Evolutionary conservation across 1,139 yeast genomes (phyloP).

Genomic region (Candida sp.): DNA sequence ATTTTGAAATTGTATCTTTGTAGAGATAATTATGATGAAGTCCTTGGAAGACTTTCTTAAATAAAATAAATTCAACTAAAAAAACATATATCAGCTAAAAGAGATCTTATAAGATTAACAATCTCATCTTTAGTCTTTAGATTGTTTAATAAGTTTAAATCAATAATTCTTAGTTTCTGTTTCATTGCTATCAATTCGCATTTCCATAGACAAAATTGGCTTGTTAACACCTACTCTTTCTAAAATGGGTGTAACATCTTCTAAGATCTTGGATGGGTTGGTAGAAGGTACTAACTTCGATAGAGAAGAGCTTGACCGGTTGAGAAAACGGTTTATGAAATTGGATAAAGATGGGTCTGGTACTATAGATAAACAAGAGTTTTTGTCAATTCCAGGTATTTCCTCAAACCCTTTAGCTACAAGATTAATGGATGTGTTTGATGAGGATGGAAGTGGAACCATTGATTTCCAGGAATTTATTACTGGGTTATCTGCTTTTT

Average conservation of each 20-base stretch:
- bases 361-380: slow-evolving; percentile 86
- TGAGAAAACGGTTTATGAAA: slow-evolving; percentile 92
- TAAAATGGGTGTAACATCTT: slow-evolving; percentile 37
- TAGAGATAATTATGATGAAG: no score
- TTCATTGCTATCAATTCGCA: no score
- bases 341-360: slow-evolving; percentile 93
- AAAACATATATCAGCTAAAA: no score
- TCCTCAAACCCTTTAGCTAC: slow-evolving; percentile 86
- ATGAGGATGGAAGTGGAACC: slow-evolving; percentile 88
- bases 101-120: no score
- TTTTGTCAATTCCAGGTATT: slow-evolving; percentile 90
- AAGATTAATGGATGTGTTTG: slow-evolving; percentile 91
- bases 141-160: no score
- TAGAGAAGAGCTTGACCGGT: slow-evolving; percentile 85
- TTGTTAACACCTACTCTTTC: no score
- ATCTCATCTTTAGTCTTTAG: no score
- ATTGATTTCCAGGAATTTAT: slow-evolving; percentile 97
- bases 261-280: slow-evolving; percentile 62
- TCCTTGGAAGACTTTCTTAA: no score
- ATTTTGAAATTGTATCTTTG: no score
- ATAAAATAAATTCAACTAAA: no score
- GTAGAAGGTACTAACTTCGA: slow-evolving; percentile 83
- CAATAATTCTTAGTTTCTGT: no score
- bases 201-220: no score
- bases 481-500: slow-evolving; percentile 83